Conservation (phyloP, 306 rosid species). For the Cucumis sativus region Cucumber_9930_V3 NC_026655.2:423501-424000, state of each 20-base stretch:
- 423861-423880: conserved; percentile 36
- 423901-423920: conserved; percentile 62
- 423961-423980: conserved; percentile 82
- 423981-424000: conserved; percentile 60
- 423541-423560: too few species aligned
- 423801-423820: too few species aligned
- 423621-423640: not conserved
- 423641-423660: not conserved
- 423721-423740: too few species aligned
- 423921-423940: conserved; percentile 71
- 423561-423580: not conserved
- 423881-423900: conserved; percentile 59
- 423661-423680: not conserved
- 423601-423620: not conserved
- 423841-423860: conserved; percentile 25
- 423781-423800: too few species aligned
- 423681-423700: not conserved
- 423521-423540: not conserved
- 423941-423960: conserved; percentile 81
- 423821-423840: not conserved
- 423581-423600: not conserved
- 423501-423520: not conserved
- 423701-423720: too few species aligned
- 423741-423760: too few species aligned
- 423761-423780: too few species aligned